These are phyloP conservation scores for Erythrobasidium hasegawianum DNA, from an alignment of 1,284 basidiomycete species.

Conservation along the genomic window DNA sequence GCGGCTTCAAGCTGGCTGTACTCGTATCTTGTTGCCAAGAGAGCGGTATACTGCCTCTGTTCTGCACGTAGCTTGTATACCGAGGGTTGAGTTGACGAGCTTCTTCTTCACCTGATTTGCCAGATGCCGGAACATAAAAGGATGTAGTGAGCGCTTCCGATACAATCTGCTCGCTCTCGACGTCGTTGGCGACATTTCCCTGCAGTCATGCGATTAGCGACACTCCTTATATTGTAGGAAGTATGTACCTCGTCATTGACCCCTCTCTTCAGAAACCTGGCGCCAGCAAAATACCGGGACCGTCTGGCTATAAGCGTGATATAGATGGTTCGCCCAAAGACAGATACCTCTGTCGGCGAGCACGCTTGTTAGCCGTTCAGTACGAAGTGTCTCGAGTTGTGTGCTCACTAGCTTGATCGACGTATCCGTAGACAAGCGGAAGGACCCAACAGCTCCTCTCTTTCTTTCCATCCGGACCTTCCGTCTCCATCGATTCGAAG, in stretches of 20 bases:
- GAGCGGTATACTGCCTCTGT: constrained; percentile 90
- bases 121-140: constrained; percentile 51
- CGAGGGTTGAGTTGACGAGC: constrained; percentile 14
- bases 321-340: constrained; percentile 85
- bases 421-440: constrained; percentile 90
- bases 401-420: constrained; percentile 91
- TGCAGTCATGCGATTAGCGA: constrained; percentile 47
- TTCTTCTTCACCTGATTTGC: constrained; percentile 19
- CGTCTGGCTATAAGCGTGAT: constrained; percentile 90
- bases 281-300: constrained; percentile 93
- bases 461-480: constrained; percentile 44
- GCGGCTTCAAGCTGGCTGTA: constrained; percentile 77
- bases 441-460: constrained; percentile 77
- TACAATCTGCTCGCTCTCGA: constrained; percentile 98
- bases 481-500: constrained; percentile 48
- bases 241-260: constrained; percentile 77
- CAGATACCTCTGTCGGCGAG: constrained; percentile 67
- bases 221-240: background rate
- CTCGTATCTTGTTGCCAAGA: constrained; percentile 89
- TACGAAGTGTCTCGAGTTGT: no score
- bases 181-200: constrained; percentile 98
- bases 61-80: constrained; percentile 95
- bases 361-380: no score
- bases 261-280: constrained; percentile 89
- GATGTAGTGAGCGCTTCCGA: constrained; percentile 88